Base-by-base conservation (phyloP, 2,329 filamentous ascomycete species). In the Apiospora pterosperma region DNA sequence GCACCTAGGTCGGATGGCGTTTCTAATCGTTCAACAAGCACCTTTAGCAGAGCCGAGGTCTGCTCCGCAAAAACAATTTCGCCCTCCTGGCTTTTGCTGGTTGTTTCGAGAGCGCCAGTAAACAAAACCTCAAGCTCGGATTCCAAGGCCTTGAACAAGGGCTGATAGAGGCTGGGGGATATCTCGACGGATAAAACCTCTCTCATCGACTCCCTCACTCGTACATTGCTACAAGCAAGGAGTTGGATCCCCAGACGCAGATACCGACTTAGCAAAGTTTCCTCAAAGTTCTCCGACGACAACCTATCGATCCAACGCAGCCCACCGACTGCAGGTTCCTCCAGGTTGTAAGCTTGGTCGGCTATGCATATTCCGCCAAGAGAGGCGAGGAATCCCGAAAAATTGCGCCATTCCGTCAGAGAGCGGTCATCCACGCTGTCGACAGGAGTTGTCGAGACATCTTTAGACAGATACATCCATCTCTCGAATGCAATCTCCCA, bases 61-160 rank as follows among this genome's bases (percentile, higher is more conserved):
- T 91, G 89, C 71, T 91, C 88, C 6, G 87, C 88, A 74, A 91
- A 91, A 1, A 88, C 78, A 25, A 90, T 84, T 66, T 89, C 86
- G 62, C 83, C 84, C 48, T 90, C 88, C 41, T 83, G 82, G 36
- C 80, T 83, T 64, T 83, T 83, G 42, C 83, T 80, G 2, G 58
- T 4, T 19, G 81, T 79, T 67, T 82, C 84, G 25, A 84, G 77
- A 1, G 82, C 82, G 11, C 85, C 85, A 0, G 85, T 84, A 69
- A 90, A 89, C 6, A 90, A 79, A 5, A 85, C 80, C 61, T 88
- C 87, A 2, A 91, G 82, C 73, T 91, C 88, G 1, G 84, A 81
- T 70, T 90, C 87, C 0, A 91, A 78, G n/a, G 86, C 84, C 68
- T 84, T 87, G 74, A 91, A 90, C 1, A 91, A 75, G 2, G 87